Base-by-base conservation (phyloP, 2,329 filamentous ascomycete species). In the Alternaria hordeiaustralica region DNA sequence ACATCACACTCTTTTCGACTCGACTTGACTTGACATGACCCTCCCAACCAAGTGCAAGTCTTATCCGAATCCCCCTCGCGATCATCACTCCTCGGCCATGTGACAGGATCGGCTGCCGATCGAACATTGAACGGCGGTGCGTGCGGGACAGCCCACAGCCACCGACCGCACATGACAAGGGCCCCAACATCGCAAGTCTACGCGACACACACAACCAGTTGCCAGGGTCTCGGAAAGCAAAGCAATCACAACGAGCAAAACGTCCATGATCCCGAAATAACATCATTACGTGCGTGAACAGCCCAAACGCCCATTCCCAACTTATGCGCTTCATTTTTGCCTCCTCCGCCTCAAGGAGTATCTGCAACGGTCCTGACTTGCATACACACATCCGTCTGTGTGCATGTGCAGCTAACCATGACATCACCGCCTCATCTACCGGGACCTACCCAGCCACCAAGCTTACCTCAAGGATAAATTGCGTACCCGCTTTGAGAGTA, bases 91-190 rank as follows among this genome's bases (percentile, higher is more conserved):
- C 53, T 20, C 9, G 33, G 15, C 23, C 53, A 55, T 44, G 25
- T 55, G 53, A 55, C 41, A 26, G 7, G 36, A 55, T 55, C 53
- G 36, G 28, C 41, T 30, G 53, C n/a, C 36, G 53, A 55, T 55
- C 36, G 11, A 49, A 41, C 15, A 41, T 36, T 15, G 20, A 23
- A 28, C 47, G 6, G 51, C 51, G 51, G 51, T 30, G 41, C 51
- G 23, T 18, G 10, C 47, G 36, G 36, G 36, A 41, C 23, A 44
- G 6, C 23, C 53, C 26, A 44, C 36, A 55, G 41, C 53, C 36
- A 28, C 41, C 25, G 15, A 44, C 20, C 36, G 20, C 44, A 46
- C 44, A 23, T 46, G 44, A 46, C 44, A 23, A 46, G 21, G 36
- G 36, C 36, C 36, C 36, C 6, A 45, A 21, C 43, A 20, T 13